Conservation (phyloP, 305 asterid genomes). For the Salvia sclarea region DNA sequence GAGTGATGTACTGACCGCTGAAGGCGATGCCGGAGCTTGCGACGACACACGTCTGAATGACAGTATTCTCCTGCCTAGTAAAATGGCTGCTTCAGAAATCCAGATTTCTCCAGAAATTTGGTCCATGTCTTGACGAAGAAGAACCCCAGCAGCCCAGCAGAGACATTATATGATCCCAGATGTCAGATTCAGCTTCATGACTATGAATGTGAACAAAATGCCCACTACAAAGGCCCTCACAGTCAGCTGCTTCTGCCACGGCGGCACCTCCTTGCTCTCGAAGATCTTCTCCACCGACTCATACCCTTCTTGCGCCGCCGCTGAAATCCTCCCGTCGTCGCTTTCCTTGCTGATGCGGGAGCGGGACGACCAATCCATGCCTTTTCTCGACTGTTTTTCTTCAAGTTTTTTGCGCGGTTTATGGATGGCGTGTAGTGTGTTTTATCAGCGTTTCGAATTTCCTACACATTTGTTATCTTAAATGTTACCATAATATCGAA, state of each 20-base stretch:
- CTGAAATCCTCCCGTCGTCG: slow-evolving; percentile 16
- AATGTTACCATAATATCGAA: no score
- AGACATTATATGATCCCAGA: slow-evolving; percentile 95
- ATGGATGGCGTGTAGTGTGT: no score
- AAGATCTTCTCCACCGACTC: slow-evolving; percentile 67
- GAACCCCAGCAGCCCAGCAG: slow-evolving; percentile 95
- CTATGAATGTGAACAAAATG: slow-evolving; percentile 83
- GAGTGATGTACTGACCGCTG: slow-evolving; percentile 54
- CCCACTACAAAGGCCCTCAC: slow-evolving; percentile 75
- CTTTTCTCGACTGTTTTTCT: no score
- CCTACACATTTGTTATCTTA: no score
- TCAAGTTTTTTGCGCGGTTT: no score
- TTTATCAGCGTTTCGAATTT: no score
- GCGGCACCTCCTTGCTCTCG: slow-evolving; percentile 73
- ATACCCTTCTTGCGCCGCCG: background rate
- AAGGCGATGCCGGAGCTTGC: slow-evolving; percentile 96
- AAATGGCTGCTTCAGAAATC: slow-evolving; percentile 78
- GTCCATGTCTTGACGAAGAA: slow-evolving; percentile 91
- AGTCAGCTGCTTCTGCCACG: slow-evolving; percentile 87
- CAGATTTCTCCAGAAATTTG: slow-evolving; percentile 65
- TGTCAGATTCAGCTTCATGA: slow-evolving; percentile 87
- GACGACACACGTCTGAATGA: slow-evolving; percentile 95
- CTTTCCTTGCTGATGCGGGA: no score
- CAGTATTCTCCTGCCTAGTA: slow-evolving; percentile 91
- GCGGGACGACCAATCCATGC: no score